Evolutionary conservation across 768 basidiomycete species (phyloP).

Genomic region (Tylopilus intermedius): DNA sequence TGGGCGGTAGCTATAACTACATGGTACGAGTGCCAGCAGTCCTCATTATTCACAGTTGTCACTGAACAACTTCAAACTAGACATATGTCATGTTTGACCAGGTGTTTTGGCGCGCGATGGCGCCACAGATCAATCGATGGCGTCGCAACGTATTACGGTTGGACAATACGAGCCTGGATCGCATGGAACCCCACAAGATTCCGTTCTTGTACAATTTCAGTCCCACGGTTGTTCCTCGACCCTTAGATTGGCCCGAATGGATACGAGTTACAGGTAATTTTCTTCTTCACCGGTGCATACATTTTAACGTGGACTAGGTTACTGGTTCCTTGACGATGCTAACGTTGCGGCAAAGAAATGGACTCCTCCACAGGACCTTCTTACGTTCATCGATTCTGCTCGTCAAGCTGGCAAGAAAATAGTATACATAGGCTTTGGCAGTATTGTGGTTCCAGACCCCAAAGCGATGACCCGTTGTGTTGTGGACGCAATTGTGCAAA

Average conservation of each 20-base stretch:
- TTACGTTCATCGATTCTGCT: conserved; percentile 79
- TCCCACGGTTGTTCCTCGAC: conserved; percentile 83
- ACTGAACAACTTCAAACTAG: conserved; percentile 32
- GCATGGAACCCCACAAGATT: conserved; percentile 95
- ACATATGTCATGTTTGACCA: conserved; percentile 97
- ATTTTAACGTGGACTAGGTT: conserved; percentile 48
- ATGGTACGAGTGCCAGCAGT: conserved; percentile 58
- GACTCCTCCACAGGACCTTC: conserved; percentile 75
- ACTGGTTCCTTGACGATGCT: conserved; percentile 95
- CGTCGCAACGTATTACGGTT: conserved; percentile 72
- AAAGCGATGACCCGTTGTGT: conserved; percentile 88
- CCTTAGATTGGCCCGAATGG: conserved; percentile 99
- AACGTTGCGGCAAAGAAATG: conserved; percentile 87
- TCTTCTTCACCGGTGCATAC: conserved; percentile 3
- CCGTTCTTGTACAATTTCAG: conserved; percentile 99
- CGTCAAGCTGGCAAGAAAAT: conserved; percentile 76
- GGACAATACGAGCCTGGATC: conserved; percentile 81
- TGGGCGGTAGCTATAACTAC: conserved; percentile 97
- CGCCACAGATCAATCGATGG: conserved; percentile 95
- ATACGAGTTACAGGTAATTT: conserved; percentile 80
- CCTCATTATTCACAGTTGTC: background rate
- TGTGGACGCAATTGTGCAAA: conserved; percentile 79
- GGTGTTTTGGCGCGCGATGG: conserved; percentile 93
- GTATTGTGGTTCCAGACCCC: conserved; percentile 95
- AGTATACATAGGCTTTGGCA: conserved; percentile 97